Conservation (phyloP, 306 rosid genomes). For the Herpetospermum pedunculosum region DNA sequence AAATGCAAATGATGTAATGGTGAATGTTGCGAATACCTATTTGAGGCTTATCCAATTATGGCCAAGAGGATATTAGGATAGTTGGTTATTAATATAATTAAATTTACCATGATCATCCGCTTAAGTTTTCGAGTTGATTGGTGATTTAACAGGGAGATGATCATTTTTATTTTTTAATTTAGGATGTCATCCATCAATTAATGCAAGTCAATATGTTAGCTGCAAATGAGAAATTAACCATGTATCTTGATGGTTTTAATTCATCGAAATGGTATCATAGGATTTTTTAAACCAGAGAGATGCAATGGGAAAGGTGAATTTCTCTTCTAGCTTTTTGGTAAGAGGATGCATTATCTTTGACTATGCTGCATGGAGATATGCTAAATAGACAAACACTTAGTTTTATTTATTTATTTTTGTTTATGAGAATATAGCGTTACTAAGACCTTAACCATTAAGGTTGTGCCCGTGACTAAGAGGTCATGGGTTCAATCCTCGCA, state of each 20-base stretch:
- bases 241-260: neutral
- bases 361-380: neutral
- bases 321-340: neutral
- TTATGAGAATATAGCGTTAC: neutral
- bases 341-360: neutral
- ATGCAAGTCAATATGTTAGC: no score
- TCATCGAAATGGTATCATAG: neutral
- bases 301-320: neutral
- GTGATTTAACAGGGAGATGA: no score
- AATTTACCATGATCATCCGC: no score
- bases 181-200: no score
- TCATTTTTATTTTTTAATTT: no score
- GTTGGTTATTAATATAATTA: no score
- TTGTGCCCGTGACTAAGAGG: no score
- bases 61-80: neutral
- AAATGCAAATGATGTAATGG: neutral
- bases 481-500: no score
- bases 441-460: no score
- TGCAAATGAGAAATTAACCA: no score
- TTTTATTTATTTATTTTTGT: no score
- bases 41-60: neutral
- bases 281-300: neutral
- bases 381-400: neutral
- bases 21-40: neutral
- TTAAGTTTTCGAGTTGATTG: no score